Evolutionary conservation across 495 filamentous ascomycete genomes (phyloP), one percentile per base, ranked within the genome.

Genomic region (Corynascus novoguineensis): DNA sequence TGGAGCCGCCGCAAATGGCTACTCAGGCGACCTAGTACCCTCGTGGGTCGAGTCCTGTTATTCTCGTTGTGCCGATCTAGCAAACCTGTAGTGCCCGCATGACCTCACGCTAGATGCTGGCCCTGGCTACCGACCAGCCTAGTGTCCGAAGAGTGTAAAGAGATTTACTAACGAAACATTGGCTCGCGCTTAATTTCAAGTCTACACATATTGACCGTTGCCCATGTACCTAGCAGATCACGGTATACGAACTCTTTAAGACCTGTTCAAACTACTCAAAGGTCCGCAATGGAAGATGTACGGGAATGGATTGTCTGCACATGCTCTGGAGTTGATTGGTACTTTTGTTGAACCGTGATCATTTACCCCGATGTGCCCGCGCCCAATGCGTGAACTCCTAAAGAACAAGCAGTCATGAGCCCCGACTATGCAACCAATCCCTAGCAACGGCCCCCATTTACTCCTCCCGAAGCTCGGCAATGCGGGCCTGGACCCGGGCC

Each of bases 401-500:
- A 63, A 64, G 56, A 66, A 64, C 63, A 70, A 65, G 55, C 60
- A 62, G 63, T 48, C 62, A 50, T 66, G 60, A 60, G 37, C 55
- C 64, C 42, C 58, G 58, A 60, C 59, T 56, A 63, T 49, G 50
- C 57, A 52, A 64, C 69, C 60, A 59, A 50, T 66, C 62, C 65
- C 57, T 53, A 58, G 32, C 53, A 59, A 51, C n/a, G 44, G 49
- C 51, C 12, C 47, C 45, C 50, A 22, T 64, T 65, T 76, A 75
- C 57, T 73, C 72, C 28, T 63, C 62, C 63, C 79, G 84, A 64
- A 88, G 76, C 71, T 83, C 83, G 64, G 81, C 84, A 78, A 99
- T 97, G 82, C 87, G 92, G 68, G 83, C 82, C 86, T 95, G 79
- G 71, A 99, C 84, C 52, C 83, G 79, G 72, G 84, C 82, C 71